phyloP scores from a whole-genome alignment of 208 protist genomes.

The Tritrichomonas foetus region DNA sequence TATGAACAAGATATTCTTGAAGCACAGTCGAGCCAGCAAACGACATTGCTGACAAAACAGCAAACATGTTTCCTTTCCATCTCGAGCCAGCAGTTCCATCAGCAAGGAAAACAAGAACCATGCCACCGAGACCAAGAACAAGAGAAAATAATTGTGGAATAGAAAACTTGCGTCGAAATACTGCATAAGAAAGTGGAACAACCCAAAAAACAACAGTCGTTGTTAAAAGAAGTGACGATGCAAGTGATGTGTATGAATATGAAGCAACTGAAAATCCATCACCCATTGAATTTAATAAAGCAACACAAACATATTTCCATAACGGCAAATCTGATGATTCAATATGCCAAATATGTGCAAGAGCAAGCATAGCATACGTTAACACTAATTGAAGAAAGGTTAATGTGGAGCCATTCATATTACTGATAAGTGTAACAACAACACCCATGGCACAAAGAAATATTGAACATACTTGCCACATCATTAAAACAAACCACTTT shows the following conservation, averaged over 20 bases:
- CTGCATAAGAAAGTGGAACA: not conserved
- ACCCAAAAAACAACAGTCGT: constrained; percentile 35
- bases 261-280: not conserved
- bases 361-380: not conserved
- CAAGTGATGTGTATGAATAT: not conserved
- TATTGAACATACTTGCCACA: not conserved
- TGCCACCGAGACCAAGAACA: not conserved
- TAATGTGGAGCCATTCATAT: not conserved
- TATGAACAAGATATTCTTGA: not conserved
- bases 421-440: not conserved
- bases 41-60: not conserved
- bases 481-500: not conserved
- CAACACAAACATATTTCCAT: not conserved
- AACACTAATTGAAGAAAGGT: not conserved
- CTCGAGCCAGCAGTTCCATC: not conserved
- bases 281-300: not conserved
- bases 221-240: not conserved
- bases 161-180: not conserved
- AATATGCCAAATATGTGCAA: not conserved
- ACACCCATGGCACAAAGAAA: not conserved
- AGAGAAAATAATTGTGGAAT: not conserved
- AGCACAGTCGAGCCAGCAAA: not conserved
- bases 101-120: not conserved
- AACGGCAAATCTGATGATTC: no score
- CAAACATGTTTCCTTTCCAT: not conserved